These are phyloP conservation scores for Leccinum longicurvipes DNA, from an alignment of 768 basidiomycete genomes.

Conservation along the genomic window DNA sequence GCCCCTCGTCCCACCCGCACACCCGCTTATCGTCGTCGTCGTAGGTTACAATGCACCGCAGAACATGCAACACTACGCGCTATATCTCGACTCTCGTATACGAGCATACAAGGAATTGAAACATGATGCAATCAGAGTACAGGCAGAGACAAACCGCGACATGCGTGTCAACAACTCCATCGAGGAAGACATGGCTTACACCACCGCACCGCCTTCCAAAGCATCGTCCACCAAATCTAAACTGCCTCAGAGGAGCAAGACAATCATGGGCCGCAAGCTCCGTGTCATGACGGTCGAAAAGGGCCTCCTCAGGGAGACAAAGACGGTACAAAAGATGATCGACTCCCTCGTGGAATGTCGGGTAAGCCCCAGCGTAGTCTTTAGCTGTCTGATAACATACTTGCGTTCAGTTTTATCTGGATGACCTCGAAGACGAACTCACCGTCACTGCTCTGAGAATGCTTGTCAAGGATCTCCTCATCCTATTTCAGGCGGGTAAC, in stretches of 20 bases:
- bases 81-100: slow-evolving; percentile 87
- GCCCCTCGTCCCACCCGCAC: background rate
- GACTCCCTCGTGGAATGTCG: slow-evolving; percentile 84
- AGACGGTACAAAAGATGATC: slow-evolving; percentile 85
- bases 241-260: slow-evolving; percentile 62
- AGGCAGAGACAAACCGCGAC: slow-evolving; percentile 90
- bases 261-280: slow-evolving; percentile 78
- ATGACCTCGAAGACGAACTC: slow-evolving; percentile 90
- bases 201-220: slow-evolving; percentile 26
- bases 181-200: slow-evolving; percentile 51
- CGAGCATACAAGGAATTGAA: slow-evolving; percentile 85
- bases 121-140: slow-evolving; percentile 91
- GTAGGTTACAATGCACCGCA: slow-evolving; percentile 82
- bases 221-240: slow-evolving; percentile 32
- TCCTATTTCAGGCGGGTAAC: slow-evolving; percentile 94
- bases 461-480: slow-evolving; percentile 93
- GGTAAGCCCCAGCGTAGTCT: slow-evolving; percentile 44
- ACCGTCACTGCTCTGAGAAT: slow-evolving; percentile 85
- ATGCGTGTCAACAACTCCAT: slow-evolving; percentile 60
- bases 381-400: background rate
- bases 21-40: background rate
- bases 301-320: slow-evolving; percentile 89
- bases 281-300: slow-evolving; percentile 94
- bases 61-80: slow-evolving; percentile 83
- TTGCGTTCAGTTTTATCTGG: slow-evolving; percentile 76